phyloP scores from a whole-genome alignment of 352 stramenopile genomes.

The Aphanomyces astaci region DNA sequence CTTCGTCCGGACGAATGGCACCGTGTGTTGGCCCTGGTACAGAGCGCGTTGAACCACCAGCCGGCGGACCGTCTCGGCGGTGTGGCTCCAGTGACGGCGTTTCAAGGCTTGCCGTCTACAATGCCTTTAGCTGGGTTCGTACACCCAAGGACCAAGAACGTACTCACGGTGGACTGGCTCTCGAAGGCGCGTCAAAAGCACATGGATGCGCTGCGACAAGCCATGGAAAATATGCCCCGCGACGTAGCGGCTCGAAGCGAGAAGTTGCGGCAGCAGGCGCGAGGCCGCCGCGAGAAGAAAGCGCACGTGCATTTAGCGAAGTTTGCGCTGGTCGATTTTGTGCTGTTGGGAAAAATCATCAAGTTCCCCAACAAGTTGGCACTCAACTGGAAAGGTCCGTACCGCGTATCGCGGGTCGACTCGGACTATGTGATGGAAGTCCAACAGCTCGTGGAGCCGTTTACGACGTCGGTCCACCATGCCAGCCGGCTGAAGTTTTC shows the following conservation, averaged over 20 bases:
- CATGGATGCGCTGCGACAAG: not conserved
- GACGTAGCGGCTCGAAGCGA: not conserved
- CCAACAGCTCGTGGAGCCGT: conserved; percentile 1
- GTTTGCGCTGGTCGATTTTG: conserved; percentile 22
- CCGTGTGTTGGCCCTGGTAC: conserved; percentile 11
- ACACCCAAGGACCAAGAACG: conserved; percentile 15
- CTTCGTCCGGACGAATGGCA: conserved; percentile 10
- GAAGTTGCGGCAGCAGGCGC: not conserved
- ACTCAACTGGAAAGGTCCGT: conserved; percentile 11
- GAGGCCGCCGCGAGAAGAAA: not conserved
- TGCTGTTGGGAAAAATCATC: conserved; percentile 6
- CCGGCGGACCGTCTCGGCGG: conserved; percentile 17
- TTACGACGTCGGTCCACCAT: not conserved
- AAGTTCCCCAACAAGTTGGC: conserved; percentile 22
- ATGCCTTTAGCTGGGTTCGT: conserved; percentile 3
- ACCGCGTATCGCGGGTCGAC: not conserved
- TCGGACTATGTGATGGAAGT: conserved; percentile 20
- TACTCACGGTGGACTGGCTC: not conserved
- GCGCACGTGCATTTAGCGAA: not conserved
- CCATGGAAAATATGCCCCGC: not conserved
- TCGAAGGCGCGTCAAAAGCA: not conserved
- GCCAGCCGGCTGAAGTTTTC: conserved; percentile 11
- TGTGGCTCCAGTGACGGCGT: conserved; percentile 9
- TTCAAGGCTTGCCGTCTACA: conserved; percentile 4
- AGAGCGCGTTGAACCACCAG: conserved; percentile 15